Percentiles rank a stretch among this genome's conserved stretches.
Evolutionary conservation across 1,284 basidiomycete genomes (phyloP).

Genomic region (Laetiporus sulphureus): DNA sequence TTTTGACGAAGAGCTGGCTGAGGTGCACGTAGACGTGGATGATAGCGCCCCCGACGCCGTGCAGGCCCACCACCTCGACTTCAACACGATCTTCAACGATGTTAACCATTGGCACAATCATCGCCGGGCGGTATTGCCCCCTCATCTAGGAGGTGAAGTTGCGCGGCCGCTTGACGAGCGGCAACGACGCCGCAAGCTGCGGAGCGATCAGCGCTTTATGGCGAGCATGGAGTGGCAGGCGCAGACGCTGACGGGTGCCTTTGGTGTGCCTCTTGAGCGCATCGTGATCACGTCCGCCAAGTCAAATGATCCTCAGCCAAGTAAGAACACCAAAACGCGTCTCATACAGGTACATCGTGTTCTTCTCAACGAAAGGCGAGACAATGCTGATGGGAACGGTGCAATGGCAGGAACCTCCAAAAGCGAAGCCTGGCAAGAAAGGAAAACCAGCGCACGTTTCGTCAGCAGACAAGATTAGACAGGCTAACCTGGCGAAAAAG

Average conservation of each 20-base stretch:
- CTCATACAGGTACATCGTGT: too few relatives aligned
- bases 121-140: constrained; percentile 42
- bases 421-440: constrained; percentile 15
- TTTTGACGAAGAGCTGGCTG: constrained; percentile 40
- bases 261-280: constrained; percentile 43
- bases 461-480: constrained; percentile 35
- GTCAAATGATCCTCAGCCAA: not conserved
- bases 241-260: constrained; percentile 55
- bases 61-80: constrained; percentile 25
- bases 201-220: constrained; percentile 50
- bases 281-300: constrained; percentile 42
- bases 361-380: too few relatives aligned
- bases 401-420: constrained; percentile 12
- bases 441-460: constrained; percentile 26
- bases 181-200: constrained; percentile 32
- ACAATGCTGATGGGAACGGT: not conserved
- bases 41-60: constrained; percentile 14
- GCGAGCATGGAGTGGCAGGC: constrained; percentile 49
- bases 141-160: constrained; percentile 44
- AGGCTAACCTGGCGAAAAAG: constrained; percentile 40
- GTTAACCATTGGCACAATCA: constrained; percentile 54
- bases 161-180: constrained; percentile 26
- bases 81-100: constrained; percentile 42
- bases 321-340: too few relatives aligned
- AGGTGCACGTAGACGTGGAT: constrained; percentile 28